These are phyloP conservation scores for Eutrema heterophyllum DNA, from an alignment of 345 rosid genomes.

Conservation along the genomic window DNA sequence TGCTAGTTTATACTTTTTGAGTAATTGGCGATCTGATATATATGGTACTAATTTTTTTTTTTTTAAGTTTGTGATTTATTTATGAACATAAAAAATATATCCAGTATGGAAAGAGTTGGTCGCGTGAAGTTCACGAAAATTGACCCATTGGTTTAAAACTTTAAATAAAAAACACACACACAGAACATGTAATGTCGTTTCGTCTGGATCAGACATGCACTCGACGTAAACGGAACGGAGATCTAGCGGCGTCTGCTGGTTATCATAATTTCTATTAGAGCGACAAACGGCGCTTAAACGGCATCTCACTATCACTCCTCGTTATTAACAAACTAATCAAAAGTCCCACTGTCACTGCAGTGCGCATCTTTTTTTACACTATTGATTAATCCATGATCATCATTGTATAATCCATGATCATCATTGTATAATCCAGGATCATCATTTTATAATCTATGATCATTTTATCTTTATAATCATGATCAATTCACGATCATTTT, in stretches of 20 bases:
- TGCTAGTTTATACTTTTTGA: too few relatives aligned
- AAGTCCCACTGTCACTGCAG: slow-evolving; percentile 8
- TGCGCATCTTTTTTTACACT: slow-evolving; percentile 3
- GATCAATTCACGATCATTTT: not conserved
- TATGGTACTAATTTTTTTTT: too few relatives aligned
- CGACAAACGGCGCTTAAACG: slow-evolving; percentile 35
- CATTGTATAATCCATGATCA: slow-evolving; percentile 7
- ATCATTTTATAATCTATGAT: not conserved
- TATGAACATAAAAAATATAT: too few relatives aligned
- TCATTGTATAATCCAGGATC: not conserved
- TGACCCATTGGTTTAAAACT: not conserved
- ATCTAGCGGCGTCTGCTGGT: slow-evolving; percentile 13
- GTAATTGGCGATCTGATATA: too few relatives aligned
- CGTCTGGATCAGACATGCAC: slow-evolving; percentile 18
- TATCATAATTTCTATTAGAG: not conserved
- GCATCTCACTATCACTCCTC: slow-evolving; percentile 17
- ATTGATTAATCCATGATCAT: not conserved
- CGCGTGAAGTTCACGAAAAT: not conserved
- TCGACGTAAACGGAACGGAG: slow-evolving; percentile 41
- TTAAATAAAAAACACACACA: not conserved
- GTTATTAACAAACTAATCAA: slow-evolving; percentile 15
- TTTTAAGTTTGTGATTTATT: too few relatives aligned
- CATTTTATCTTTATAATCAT: slow-evolving; percentile 1
- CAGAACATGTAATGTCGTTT: slow-evolving; percentile 9
- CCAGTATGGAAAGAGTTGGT: not conserved